Conservation (phyloP, 768 basidiomycete genomes). For the Phlegmacium glaucopus region DNA sequence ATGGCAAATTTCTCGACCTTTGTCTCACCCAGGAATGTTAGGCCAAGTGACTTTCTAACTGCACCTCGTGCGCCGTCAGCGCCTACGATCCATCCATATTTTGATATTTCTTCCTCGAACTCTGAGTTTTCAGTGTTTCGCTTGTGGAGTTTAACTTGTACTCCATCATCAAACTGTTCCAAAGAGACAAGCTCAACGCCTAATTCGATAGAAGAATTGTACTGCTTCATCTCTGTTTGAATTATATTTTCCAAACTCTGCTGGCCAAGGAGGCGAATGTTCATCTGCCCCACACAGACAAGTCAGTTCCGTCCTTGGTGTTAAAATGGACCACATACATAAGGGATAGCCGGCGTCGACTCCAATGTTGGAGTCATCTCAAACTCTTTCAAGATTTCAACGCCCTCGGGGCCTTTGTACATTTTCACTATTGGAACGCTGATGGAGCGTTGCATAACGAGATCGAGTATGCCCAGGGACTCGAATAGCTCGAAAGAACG, state of each 20-base stretch:
- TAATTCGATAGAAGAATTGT: constrained; percentile 30
- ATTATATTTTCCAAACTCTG: constrained; percentile 30
- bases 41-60: constrained; percentile 32
- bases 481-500: constrained; percentile 41
- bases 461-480: constrained; percentile 32
- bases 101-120: constrained; percentile 18
- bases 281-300: constrained; percentile 16
- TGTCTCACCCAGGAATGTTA: constrained; percentile 35
- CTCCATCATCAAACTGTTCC: constrained; percentile 28
- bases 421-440: constrained; percentile 19
- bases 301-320: too few relatives aligned
- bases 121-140: constrained; percentile 10
- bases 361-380: constrained; percentile 19
- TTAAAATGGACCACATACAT: constrained; percentile 18
- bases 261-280: constrained; percentile 25
- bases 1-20: constrained; percentile 26
- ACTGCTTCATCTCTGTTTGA: constrained; percentile 23
- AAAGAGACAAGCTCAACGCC: constrained; percentile 40
- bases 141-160: constrained; percentile 31
- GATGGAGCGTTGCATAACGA: constrained; percentile 25
- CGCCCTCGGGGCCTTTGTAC: constrained; percentile 31
- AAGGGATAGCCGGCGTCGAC: constrained; percentile 28
- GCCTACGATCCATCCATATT: constrained; percentile 33
- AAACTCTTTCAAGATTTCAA: constrained; percentile 23
- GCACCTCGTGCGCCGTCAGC: constrained; percentile 37